Percentiles rank a stretch among this genome's conserved stretches.
Evolutionary conservation across 78 protist species (phyloP).

Genomic region (Anaeramoeba flamelloides): DNA sequence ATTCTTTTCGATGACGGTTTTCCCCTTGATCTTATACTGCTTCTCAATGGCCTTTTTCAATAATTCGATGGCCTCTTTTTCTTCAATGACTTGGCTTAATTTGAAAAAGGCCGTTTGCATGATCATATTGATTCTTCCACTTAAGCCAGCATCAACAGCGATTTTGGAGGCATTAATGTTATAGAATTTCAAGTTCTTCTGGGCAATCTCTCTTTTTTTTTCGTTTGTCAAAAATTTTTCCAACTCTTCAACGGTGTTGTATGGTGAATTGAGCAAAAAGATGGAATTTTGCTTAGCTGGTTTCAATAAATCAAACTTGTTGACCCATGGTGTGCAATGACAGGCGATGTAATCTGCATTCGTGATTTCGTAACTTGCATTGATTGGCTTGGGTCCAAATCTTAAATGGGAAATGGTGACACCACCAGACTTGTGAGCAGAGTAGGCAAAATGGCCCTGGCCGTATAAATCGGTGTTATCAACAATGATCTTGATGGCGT

Average conservation of each 20-base stretch:
- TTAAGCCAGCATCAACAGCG: conserved; percentile 25
- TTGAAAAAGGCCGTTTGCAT: conserved; percentile 48
- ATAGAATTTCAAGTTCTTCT: conserved; percentile 24
- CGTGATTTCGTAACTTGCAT: conserved; percentile 24
- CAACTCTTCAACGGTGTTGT: conserved; percentile 10
- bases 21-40: conserved; percentile 38
- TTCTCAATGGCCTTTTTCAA: conserved; percentile 28
- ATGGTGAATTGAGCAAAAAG: conserved; percentile 32
- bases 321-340: conserved; percentile 36
- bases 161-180: conserved; percentile 31
- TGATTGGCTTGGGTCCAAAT: conserved; percentile 38
- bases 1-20: conserved; percentile 32
- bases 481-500: conserved; percentile 40
- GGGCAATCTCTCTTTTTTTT: conserved; percentile 16
- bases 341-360: conserved; percentile 49
- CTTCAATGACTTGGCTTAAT: conserved; percentile 19
- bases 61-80: conserved; percentile 32
- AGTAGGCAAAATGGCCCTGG: conserved; percentile 43
- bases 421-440: conserved; percentile 47
- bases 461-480: conserved; percentile 21
- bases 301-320: conserved; percentile 15
- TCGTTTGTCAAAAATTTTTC: conserved; percentile 19
- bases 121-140: conserved; percentile 38
- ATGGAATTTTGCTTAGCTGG: conserved; percentile 11
- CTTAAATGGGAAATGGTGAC: conserved; percentile 47